Conservation (phyloP, 2,329 filamentous ascomycete species). For the Clonostachys byssicola region DNA sequence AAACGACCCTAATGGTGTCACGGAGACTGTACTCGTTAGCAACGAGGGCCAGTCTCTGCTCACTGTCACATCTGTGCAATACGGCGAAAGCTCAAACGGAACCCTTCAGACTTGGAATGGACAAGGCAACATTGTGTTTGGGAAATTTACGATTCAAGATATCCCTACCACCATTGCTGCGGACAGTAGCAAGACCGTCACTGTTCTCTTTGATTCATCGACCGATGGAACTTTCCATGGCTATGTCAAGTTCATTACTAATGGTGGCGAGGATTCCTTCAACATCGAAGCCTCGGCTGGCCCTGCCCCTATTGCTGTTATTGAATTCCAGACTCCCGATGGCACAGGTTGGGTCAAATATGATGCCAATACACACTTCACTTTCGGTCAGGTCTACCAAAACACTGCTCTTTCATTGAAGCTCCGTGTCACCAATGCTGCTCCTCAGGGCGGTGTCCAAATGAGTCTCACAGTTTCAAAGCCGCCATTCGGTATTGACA, state of each 20-base stretch:
- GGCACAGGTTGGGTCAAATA: slow-evolving; percentile 46
- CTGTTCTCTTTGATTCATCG: slow-evolving; percentile 41
- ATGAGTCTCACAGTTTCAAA: slow-evolving; percentile 57
- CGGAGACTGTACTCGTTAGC: slow-evolving; percentile 38
- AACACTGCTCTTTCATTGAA: slow-evolving; percentile 40
- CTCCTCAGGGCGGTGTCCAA: slow-evolving; percentile 33
- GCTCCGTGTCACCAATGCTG: slow-evolving; percentile 49
- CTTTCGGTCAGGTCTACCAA: slow-evolving; percentile 51
- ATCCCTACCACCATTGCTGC: slow-evolving; percentile 39
- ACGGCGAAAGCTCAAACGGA: slow-evolving; percentile 32
- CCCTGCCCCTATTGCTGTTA: slow-evolving; percentile 38
- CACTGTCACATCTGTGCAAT: slow-evolving; percentile 35
- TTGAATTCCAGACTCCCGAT: slow-evolving; percentile 52
- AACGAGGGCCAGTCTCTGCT: slow-evolving; percentile 45
- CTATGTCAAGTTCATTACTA: slow-evolving; percentile 40
- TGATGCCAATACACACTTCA: slow-evolving; percentile 35
- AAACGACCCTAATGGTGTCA: slow-evolving; percentile 23
- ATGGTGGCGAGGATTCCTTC: slow-evolving; percentile 43
- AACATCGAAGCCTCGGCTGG: slow-evolving; percentile 45
- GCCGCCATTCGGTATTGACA: slow-evolving; percentile 50
- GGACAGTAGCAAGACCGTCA: slow-evolving; percentile 30
- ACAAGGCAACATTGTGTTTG: slow-evolving; percentile 29
- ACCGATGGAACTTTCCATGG: slow-evolving; percentile 40
- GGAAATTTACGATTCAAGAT: slow-evolving; percentile 41
- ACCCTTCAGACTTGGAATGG: slow-evolving; percentile 34